These are phyloP conservation scores for Arthrinium puccinioides DNA, from an alignment of 2,329 filamentous ascomycete genomes.

Conservation along the genomic window DNA sequence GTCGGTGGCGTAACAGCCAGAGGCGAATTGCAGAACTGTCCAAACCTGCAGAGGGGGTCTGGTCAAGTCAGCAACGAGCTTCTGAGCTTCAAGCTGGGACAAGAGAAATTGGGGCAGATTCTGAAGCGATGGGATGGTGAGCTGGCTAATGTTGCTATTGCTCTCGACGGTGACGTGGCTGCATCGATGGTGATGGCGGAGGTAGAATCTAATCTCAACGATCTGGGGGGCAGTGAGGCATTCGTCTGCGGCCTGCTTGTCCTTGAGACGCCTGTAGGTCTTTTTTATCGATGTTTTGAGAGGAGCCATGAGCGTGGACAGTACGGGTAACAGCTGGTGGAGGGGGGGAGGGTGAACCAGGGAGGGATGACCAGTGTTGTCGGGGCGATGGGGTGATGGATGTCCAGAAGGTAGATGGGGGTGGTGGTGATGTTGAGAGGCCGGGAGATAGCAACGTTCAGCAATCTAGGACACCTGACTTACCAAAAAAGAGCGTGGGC, in stretches of 20 bases:
- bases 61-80: conserved; percentile 23
- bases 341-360: background rate
- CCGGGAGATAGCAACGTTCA: background rate
- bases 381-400: background rate
- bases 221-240: conserved; percentile 14
- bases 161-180: conserved; percentile 6
- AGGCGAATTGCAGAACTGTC: conserved; percentile 24
- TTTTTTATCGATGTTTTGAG: conserved; percentile 9
- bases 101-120: conserved; percentile 27
- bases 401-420: background rate
- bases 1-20: conserved; percentile 8
- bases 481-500: conserved; percentile 18
- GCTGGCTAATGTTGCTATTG: background rate
- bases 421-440: background rate
- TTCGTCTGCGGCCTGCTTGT: conserved; percentile 14
- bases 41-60: conserved; percentile 19
- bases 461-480: conserved; percentile 5
- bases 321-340: conserved; percentile 3
- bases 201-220: conserved; percentile 18
- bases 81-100: conserved; percentile 32
- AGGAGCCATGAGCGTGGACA: conserved; percentile 1
- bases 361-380: background rate
- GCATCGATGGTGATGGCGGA: conserved; percentile 10
- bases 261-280: conserved; percentile 13
- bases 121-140: conserved; percentile 3